Evolutionary conservation across 768 basidiomycete genomes (phyloP), one percentile per base, ranked within the genome.

Genomic region (Lactarius indigo): DNA sequence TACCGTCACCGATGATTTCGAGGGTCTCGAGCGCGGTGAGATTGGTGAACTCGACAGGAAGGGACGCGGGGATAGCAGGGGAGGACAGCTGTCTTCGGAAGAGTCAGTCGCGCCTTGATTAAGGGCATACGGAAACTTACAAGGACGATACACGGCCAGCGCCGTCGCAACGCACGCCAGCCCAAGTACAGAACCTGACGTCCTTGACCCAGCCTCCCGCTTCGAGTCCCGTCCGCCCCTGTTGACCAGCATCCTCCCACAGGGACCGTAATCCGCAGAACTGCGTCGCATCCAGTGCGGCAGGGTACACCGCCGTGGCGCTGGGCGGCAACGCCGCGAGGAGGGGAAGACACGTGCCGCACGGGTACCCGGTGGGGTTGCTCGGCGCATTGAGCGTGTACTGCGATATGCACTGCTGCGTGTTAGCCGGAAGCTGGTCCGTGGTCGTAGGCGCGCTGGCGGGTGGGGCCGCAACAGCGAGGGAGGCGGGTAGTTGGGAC

Each of bases 201-300:
- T 83, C 79, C 67, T 80, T 78, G 57, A 77, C 75, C 83, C 83
- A 84, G 7, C 78, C 79, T 2, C 77, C 78, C 26, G 78, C 79
- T 57, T 77, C 75, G 10, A 84, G 76, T 1, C 71, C 74, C 1
- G 75, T 70, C 70, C 82, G 82, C 1, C 79, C 80, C 60, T 74
- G 72, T 18, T 73, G 67, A 18, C 76, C 72, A 12, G 80, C 72
- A 2, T 75, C 76, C 59, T 79, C 79, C 69, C 79, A 83, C 67
- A 84, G 70, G 13, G 80, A 75, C 7, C 80, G 75, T 37, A 84
- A 75, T 15, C 82, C 75, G 64, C 83, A 84, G 66, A 84, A 84
- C 68, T 84, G 83, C 1, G 81, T 61, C 5, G 79, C 79, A 37
- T 78, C 77, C 23, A 75, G 57, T 59, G 79, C 76, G 30, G 75